phyloP scores from a whole-genome alignment of 352 stramenopile genomes.

The Detonula confervacea region DNA sequence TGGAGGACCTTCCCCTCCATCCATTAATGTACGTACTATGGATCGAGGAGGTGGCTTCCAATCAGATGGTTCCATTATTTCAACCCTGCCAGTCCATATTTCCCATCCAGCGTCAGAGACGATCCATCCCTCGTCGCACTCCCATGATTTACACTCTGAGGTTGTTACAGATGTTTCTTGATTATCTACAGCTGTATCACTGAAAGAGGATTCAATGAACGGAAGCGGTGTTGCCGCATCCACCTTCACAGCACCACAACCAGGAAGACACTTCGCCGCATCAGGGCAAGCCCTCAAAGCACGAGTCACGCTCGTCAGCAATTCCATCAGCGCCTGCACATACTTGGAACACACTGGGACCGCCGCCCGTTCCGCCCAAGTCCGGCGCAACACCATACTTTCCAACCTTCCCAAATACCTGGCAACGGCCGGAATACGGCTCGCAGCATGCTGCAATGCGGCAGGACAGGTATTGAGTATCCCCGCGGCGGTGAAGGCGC shows the following conservation, averaged over 20 bases:
- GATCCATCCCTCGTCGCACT: slow-evolving; percentile 77
- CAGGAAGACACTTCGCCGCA: slow-evolving; percentile 23
- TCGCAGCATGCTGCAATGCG: slow-evolving; percentile 55
- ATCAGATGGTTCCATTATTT: slow-evolving; percentile 74
- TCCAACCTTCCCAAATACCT: slow-evolving; percentile 71
- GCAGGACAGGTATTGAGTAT: slow-evolving; percentile 76
- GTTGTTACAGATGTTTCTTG: slow-evolving; percentile 5
- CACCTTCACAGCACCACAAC: slow-evolving; percentile 57
- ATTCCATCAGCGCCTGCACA: slow-evolving; percentile 81
- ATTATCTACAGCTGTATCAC: background rate
- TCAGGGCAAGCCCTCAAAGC: slow-evolving; percentile 39
- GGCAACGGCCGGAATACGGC: slow-evolving; percentile 57
- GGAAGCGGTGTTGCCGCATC: slow-evolving; percentile 75
- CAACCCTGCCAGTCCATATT: slow-evolving; percentile 74
- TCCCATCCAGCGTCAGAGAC: slow-evolving; percentile 72
- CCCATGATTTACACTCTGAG: slow-evolving; percentile 68
- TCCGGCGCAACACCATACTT: slow-evolving; percentile 68
- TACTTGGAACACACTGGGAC: slow-evolving; percentile 84
- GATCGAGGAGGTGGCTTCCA: slow-evolving; percentile 78
- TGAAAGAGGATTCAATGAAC: slow-evolving; percentile 36
- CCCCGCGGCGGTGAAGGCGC: slow-evolving; percentile 69
- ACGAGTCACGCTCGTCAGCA: slow-evolving; percentile 74
- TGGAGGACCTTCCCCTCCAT: slow-evolving; percentile 84
- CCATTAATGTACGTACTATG: slow-evolving; percentile 79
- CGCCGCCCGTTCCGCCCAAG: slow-evolving; percentile 84